These are phyloP conservation scores for Dichotomopilus funicola DNA, from an alignment of 2,329 filamentous ascomycete genomes.

Conservation along the genomic window DNA sequence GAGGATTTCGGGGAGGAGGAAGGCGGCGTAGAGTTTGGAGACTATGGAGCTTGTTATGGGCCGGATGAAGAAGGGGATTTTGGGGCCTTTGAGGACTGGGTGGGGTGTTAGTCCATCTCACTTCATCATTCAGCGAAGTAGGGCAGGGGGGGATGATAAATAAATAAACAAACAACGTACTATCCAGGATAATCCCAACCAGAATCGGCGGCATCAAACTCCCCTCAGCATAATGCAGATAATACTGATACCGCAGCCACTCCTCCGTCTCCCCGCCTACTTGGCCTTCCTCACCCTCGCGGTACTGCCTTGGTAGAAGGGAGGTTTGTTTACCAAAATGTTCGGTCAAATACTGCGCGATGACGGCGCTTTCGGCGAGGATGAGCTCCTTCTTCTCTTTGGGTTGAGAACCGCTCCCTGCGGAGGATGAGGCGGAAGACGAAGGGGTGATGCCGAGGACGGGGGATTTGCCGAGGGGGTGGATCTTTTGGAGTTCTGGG, in stretches of 20 bases:
- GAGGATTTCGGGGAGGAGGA: slow-evolving; percentile 40
- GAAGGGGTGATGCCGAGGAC: slow-evolving; percentile 62
- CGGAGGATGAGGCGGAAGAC: too few relatives aligned
- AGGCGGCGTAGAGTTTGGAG: slow-evolving; percentile 32
- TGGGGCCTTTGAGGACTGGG: slow-evolving; percentile 36
- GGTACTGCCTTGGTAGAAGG: slow-evolving; percentile 45
- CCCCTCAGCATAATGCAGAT: slow-evolving; percentile 79
- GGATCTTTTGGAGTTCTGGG: slow-evolving; percentile 64
- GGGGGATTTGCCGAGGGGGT: slow-evolving; percentile 80
- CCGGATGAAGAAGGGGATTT: slow-evolving; percentile 45
- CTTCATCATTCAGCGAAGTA: too few relatives aligned
- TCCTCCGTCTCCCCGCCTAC: slow-evolving; percentile 51
- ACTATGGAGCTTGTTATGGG: slow-evolving; percentile 42
- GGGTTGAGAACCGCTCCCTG: slow-evolving; percentile 22
- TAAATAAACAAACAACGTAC: slow-evolving; percentile 28
- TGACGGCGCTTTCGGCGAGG: slow-evolving; percentile 72
- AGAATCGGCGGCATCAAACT: slow-evolving; percentile 67
- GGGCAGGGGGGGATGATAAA: too few relatives aligned
- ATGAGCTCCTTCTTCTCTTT: slow-evolving; percentile 41
- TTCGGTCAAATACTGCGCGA: slow-evolving; percentile 73
- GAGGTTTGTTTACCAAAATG: slow-evolving; percentile 40
- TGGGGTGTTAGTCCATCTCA: too few relatives aligned
- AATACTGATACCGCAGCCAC: slow-evolving; percentile 54
- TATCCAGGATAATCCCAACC: slow-evolving; percentile 51
- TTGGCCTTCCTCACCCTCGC: slow-evolving; percentile 45